Conservation (phyloP, 2,329 filamentous ascomycete species). For the Paracoccidioides lutzii region DNA sequence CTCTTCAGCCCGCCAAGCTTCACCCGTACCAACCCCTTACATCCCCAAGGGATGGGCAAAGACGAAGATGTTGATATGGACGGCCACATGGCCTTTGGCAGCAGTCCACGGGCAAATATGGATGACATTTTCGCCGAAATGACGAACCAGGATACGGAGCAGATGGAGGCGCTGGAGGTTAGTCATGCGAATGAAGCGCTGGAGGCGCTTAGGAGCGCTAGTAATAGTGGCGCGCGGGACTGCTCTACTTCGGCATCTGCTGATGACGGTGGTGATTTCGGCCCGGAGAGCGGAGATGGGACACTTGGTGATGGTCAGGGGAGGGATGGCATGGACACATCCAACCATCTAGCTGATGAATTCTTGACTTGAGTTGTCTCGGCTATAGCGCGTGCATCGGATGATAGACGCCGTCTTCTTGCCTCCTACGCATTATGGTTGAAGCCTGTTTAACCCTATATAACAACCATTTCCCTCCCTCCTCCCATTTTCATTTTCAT, state of each 20-base stretch:
- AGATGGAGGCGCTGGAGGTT: constrained; percentile 26
- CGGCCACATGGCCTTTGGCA: constrained; percentile 25
- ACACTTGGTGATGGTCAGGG: constrained; percentile 7
- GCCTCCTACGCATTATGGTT: constrained; percentile 2
- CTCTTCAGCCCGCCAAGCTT: constrained; percentile 32
- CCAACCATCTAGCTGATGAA: constrained; percentile 16
- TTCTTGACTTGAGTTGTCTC: constrained; percentile 12
- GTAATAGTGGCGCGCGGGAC: constrained; percentile 24
- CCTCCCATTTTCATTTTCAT: background rate
- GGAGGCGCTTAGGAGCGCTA: constrained; percentile 28
- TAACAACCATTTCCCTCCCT: background rate
- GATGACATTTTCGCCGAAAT: constrained; percentile 37
- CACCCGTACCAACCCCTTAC: constrained; percentile 20
- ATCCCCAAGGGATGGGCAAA: constrained; percentile 12
- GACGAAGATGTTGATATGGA: constrained; percentile 22
- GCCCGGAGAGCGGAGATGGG: background rate
- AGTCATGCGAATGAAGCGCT: constrained; percentile 37
- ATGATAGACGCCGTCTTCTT: background rate
- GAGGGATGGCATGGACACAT: constrained; percentile 15
- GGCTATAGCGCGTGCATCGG: constrained; percentile 1
- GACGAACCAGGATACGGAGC: constrained; percentile 32
- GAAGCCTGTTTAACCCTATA: background rate
- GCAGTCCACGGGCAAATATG: constrained; percentile 27
- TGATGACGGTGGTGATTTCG: constrained; percentile 5
- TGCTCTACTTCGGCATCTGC: constrained; percentile 14